Percentiles rank a stretch among this genome's conserved stretches.
Conservation (phyloP, 2,329 filamentous ascomycete species). For the Cordyceps pruinosa region DNA sequence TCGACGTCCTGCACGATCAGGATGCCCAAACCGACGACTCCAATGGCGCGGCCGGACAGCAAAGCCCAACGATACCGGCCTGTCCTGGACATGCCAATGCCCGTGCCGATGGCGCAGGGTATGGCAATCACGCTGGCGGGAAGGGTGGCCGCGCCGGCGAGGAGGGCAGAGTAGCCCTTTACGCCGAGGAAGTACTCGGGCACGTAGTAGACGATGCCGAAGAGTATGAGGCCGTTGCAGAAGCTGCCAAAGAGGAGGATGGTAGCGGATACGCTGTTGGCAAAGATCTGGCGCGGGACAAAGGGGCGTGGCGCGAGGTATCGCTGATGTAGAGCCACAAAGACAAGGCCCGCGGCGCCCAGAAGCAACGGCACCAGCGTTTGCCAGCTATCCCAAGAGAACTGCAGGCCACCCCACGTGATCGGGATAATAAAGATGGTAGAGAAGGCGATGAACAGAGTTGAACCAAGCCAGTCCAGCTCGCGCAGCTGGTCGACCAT, state of each 20-base stretch:
- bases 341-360: slow-evolving; percentile 23
- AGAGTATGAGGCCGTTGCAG: slow-evolving; percentile 26
- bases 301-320: slow-evolving; percentile 21
- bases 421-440: slow-evolving; percentile 24
- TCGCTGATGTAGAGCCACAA: slow-evolving; percentile 25
- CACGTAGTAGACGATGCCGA: slow-evolving; percentile 24
- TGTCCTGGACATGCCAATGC: not conserved
- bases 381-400: slow-evolving; percentile 26
- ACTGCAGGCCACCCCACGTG: slow-evolving; percentile 28
- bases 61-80: not conserved
- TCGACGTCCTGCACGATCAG: too few species aligned
- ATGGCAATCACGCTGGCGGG: slow-evolving; percentile 17
- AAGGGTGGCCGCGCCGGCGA: slow-evolving; percentile 23
- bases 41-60: too few species aligned
- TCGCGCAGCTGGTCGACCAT: slow-evolving; percentile 15
- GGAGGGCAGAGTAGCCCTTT: slow-evolving; percentile 21
- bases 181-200: slow-evolving; percentile 30
- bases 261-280: slow-evolving; percentile 17
- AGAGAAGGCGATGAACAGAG: slow-evolving; percentile 20
- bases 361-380: slow-evolving; percentile 27
- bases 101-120: not conserved
- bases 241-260: slow-evolving; percentile 21
- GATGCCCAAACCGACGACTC: too few species aligned
- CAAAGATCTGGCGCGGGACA: slow-evolving; percentile 27
- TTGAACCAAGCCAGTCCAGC: slow-evolving; percentile 30